A percentile compares a stretch with the other conserved stretches of the same genome.
phyloP scores from a whole-genome alignment of 139 green algal genomes.

The Micractinium conductrix region DNA sequence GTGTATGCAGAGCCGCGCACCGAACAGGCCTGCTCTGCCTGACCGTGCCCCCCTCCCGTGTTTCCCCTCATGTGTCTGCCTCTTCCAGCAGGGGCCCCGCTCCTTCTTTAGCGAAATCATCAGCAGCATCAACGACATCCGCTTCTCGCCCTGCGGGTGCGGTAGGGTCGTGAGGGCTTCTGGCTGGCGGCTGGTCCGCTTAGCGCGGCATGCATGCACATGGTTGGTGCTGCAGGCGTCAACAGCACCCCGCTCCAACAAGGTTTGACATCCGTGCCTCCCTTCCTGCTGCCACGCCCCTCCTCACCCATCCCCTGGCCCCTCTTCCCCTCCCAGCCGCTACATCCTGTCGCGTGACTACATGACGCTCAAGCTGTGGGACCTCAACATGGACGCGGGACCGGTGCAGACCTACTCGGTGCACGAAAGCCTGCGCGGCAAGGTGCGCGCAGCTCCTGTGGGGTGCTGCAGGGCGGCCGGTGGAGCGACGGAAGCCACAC shows the following conservation, averaged over 20 bases:
- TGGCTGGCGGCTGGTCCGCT: too few relatives aligned
- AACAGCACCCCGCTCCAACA: too few relatives aligned
- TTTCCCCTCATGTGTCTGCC: background rate
- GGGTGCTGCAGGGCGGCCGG: background rate
- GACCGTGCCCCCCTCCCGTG: too few relatives aligned
- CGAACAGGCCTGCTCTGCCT: too few relatives aligned
- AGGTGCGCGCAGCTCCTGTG: conserved; percentile 47
- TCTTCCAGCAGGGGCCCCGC: conserved; percentile 58
- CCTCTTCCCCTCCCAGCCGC: too few relatives aligned
- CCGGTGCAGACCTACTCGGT: conserved; percentile 91
- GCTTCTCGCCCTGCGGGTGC: conserved; percentile 89
- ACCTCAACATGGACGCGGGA: conserved; percentile 88
- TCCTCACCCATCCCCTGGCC: too few relatives aligned
- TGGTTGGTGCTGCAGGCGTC: too few relatives aligned
- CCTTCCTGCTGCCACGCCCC: too few relatives aligned
- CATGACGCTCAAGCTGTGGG: conserved; percentile 99
- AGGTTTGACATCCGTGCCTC: too few relatives aligned
- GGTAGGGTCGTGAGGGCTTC: too few relatives aligned
- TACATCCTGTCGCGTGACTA: conserved; percentile 96
- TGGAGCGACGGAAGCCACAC: background rate
- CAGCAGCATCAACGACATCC: conserved; percentile 91
- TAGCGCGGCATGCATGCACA: too few relatives aligned
- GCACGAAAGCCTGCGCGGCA: conserved; percentile 89
- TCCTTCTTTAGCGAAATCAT: conserved; percentile 99
- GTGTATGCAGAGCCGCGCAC: too few relatives aligned